A percentile compares a stretch with the other conserved stretches of the same genome.
Conservation (phyloP, 306 rosid species). For the Gastrolobium villosum region DNA sequence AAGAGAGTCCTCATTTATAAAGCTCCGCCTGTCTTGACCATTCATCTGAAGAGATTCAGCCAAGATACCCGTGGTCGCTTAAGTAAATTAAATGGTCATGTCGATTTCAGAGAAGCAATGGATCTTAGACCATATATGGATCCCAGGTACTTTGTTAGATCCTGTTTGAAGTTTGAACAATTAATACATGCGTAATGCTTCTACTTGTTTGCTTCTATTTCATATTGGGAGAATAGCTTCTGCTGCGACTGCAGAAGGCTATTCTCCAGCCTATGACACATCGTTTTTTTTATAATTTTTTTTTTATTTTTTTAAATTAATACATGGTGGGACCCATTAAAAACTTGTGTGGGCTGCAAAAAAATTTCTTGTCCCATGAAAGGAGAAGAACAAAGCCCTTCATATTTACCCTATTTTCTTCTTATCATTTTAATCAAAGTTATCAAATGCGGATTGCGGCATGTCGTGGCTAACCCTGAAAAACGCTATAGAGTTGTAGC, state of each 20-base stretch:
- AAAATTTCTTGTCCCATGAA: too few species aligned
- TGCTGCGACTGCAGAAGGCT: too few species aligned
- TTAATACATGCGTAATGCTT: not conserved
- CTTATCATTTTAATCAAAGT: slow-evolving; percentile 1
- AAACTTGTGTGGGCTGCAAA: too few species aligned
- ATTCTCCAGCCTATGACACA: too few species aligned
- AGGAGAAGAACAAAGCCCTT: too few species aligned
- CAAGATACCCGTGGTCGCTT: slow-evolving; percentile 96
- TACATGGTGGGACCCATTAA: too few species aligned
- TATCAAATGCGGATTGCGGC: too few species aligned
- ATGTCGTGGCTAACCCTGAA: too few species aligned
- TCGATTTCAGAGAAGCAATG: slow-evolving; percentile 74
- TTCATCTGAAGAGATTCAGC: slow-evolving; percentile 95
- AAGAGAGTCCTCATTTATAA: slow-evolving; percentile 81
- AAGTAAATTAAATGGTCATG: slow-evolving; percentile 92
- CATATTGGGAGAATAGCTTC: too few species aligned
- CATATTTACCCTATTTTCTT: slow-evolving; percentile 16
- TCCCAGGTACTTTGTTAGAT: slow-evolving; percentile 70
- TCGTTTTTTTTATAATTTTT: too few species aligned
- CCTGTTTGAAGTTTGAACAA: slow-evolving; percentile 41
- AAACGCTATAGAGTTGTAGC: too few species aligned
- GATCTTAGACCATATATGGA: slow-evolving; percentile 91
- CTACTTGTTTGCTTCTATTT: not conserved
- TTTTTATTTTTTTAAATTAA: too few species aligned
- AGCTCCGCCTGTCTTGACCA: slow-evolving; percentile 84